Percentiles rank a stretch among this genome's conserved stretches.
phyloP scores from a whole-genome alignment of 2,329 filamentous ascomycete species.

The Epichloe coenophiala region DNA sequence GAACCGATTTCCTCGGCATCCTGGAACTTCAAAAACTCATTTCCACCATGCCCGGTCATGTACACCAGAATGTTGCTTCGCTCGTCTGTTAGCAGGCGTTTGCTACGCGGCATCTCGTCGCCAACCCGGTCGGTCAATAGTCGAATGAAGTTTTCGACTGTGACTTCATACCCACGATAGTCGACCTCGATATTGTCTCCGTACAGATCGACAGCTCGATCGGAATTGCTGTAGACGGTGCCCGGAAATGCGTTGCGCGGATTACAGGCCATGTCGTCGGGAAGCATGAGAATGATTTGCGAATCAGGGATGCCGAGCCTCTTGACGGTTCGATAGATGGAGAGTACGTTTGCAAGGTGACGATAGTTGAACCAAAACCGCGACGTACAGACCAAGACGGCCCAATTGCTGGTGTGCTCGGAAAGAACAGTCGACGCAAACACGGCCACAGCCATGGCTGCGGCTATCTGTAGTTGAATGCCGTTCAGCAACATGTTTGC shows the following conservation, averaged over 20 bases:
- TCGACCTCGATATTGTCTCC: conserved; percentile 99
- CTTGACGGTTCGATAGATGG: conserved; percentile 95
- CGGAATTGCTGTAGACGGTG: conserved; percentile 96
- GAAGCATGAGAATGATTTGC: conserved; percentile 99
- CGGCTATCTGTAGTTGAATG: conserved; percentile 28
- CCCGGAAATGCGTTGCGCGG: conserved; percentile 95
- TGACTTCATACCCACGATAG: conserved; percentile 95
- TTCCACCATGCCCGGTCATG: conserved; percentile 97
- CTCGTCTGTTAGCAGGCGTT: conserved; percentile 85
- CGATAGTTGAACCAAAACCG: conserved; percentile 99
- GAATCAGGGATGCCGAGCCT: conserved; percentile 94
- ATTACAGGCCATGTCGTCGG: conserved; percentile 99
- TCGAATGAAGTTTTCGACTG: conserved; percentile 96
- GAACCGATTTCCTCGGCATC: conserved; percentile 95
- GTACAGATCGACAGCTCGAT: conserved; percentile 89
- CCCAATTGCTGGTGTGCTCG: conserved; percentile 97
- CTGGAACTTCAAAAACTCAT: conserved; percentile 97
- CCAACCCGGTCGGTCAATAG: conserved; percentile 88
- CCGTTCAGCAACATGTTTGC: conserved; percentile 32
- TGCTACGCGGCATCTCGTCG: conserved; percentile 88
- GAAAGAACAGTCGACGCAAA: conserved; percentile 36
- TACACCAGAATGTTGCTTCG: conserved; percentile 95
- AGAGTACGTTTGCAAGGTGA: conserved; percentile 93
- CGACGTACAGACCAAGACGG: conserved; percentile 94
- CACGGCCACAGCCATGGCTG: conserved; percentile 33